Conservation (phyloP, 2,329 filamentous ascomycete species). For the Verticillium nonalfalfae region DNA sequence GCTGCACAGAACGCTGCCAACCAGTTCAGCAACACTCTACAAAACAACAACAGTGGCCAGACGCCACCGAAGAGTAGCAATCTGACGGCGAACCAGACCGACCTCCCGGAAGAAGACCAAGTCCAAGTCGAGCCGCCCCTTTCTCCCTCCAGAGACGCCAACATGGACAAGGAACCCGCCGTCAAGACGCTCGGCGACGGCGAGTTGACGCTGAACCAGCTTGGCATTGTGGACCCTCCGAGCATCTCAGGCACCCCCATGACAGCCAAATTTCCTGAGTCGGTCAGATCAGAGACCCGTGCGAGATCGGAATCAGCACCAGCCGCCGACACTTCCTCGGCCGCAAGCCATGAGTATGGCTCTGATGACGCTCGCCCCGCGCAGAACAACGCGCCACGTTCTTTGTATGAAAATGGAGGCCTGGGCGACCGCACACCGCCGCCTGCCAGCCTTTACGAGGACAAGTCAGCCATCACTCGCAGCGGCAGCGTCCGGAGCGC, state of each 20-base stretch:
- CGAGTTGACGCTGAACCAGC: slow-evolving; percentile 80
- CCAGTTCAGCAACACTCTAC: slow-evolving; percentile 66
- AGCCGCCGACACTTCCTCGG: slow-evolving; percentile 28
- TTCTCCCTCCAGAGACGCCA: slow-evolving; percentile 15
- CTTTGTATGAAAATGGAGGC: slow-evolving; percentile 40
- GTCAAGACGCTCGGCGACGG: slow-evolving; percentile 86
- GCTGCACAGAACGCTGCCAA: slow-evolving; percentile 88
- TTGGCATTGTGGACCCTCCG: slow-evolving; percentile 66
- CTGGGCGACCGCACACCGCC: slow-evolving; percentile 60
- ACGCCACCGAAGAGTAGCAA: slow-evolving; percentile 31
- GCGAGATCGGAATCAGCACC: slow-evolving; percentile 55
- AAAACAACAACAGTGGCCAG: slow-evolving; percentile 51
- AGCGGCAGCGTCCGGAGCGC: slow-evolving; percentile 63
- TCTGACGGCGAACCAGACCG: slow-evolving; percentile 21
- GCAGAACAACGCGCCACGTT: slow-evolving; percentile 26
- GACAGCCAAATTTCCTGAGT: slow-evolving; percentile 46
- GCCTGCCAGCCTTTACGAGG: slow-evolving; percentile 57
- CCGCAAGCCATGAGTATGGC: slow-evolving; percentile 25
- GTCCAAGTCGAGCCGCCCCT: slow-evolving; percentile 36
- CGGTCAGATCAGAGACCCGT: slow-evolving; percentile 30
- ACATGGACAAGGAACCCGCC: slow-evolving; percentile 58
- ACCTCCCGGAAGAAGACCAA: slow-evolving; percentile 23
- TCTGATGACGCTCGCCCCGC: slow-evolving; percentile 22
- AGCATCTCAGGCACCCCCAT: slow-evolving; percentile 49
- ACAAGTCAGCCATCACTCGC: slow-evolving; percentile 52